Evolutionary conservation across 106 monocot species (phyloP), one percentile per base, ranked within the genome.

Genomic region (Allium fistulosum): DNA sequence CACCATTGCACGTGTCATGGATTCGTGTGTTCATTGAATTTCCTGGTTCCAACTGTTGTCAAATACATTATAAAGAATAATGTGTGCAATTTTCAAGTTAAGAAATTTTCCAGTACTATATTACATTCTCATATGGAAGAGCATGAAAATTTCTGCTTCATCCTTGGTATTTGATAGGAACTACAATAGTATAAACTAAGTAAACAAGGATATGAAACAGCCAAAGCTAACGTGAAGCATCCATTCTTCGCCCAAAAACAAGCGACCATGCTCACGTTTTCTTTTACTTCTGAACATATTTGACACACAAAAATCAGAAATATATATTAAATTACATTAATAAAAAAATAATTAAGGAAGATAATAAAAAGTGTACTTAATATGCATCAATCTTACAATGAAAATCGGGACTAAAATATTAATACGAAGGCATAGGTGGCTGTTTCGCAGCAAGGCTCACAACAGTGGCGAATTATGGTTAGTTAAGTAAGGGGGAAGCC

Each of bases 1-100:
- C 92, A 96, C 85, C 91, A 92, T 46, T 86, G 86, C 7, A 80
- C 84, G 64, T 96, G 91, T 92, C 92, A 96, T 49, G 78, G 81
- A 65, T 82, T 89, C 26, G 92, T 63, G 10, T 16, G 27, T 61
- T 92, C 91, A 2, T 69, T 53, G 70, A 86, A 51, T 72, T 80
- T 84, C 37, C 78, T 84, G 14, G 92, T 84, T 13, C 80, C 78
- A 9, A 67, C 76, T 0, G 88, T 96, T 4, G 92, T 83, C 15
- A 88, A 65, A 59, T 88, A 92, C 83, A 96, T 86, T 0, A 79
- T 67, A 59, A 84, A 88, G 79, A 92, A 96, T 82, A 92, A 96
- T 58, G 84, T 71, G 91, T 96, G 22, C 1, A 72, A 22, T 15
- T 3, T 10, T 3, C 26, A 46, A 65, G 60, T 74, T 77, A 82